A percentile compares a stretch with the other conserved stretches of the same genome.
Evolutionary conservation across 2,329 filamentous ascomycete species (phyloP).

Genomic region (Penicillium hordei): DNA sequence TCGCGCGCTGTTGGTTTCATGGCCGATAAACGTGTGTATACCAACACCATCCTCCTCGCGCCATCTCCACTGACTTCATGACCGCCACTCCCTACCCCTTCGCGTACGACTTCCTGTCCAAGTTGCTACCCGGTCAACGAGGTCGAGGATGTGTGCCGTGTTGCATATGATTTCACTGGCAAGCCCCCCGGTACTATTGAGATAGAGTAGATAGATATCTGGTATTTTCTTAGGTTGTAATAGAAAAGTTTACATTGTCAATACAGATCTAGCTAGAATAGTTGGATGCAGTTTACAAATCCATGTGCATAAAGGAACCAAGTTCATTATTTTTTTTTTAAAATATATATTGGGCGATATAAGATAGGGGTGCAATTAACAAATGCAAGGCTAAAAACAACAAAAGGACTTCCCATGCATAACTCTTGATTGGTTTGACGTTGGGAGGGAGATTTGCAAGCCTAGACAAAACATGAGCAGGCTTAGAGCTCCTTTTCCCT

Average conservation of each 20-base stretch:
- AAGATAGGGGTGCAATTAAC: not conserved
- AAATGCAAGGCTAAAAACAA: not conserved
- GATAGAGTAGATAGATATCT: constrained; percentile 26
- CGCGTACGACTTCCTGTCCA: no score
- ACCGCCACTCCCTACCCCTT: no score
- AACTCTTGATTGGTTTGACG: not conserved
- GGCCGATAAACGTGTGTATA: no score
- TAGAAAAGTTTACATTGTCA: constrained; percentile 2
- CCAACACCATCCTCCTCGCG: no score
- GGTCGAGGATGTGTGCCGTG: constrained; percentile 46
- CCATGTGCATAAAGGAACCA: constrained; percentile 16
- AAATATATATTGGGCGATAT: not conserved
- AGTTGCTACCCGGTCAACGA: no score
- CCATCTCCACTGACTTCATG: no score
- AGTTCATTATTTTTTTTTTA: constrained; percentile 1
- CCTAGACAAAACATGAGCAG: not conserved
- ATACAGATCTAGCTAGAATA: constrained; percentile 4
- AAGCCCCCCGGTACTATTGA: constrained; percentile 30
- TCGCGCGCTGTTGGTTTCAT: no score
- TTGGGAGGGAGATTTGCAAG: not conserved
- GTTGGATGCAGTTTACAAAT: constrained; percentile 12
- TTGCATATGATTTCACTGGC: constrained; percentile 61
- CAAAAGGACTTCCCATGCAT: not conserved
- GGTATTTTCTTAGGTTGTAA: not conserved
- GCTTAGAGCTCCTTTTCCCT: not conserved